Base-by-base conservation (phyloP, 805 yeast genomes). In the Suhomyces xylopsoci region DNA sequence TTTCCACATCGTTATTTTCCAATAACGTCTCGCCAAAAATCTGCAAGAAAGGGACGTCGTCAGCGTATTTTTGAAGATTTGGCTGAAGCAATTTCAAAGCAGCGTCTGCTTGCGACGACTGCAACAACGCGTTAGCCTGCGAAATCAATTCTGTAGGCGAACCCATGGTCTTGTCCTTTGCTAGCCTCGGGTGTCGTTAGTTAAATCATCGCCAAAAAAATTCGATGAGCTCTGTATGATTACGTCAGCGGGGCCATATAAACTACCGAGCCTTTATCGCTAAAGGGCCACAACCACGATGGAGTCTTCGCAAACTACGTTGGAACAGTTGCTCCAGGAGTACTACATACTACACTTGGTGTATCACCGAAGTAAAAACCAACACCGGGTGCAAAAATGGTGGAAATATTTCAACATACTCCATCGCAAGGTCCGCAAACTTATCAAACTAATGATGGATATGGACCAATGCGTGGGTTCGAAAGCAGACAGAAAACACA, bases 1-100 rank as follows among this genome's bases (percentile, higher is more conserved):
- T 77, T 54, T 90, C 96, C 49, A 92, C 81, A 57, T 87, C 83
- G 52, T 94, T 92, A 49, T 77, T 77, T 65, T 94, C 99, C 49
- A 93, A 75, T 51, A 87, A 81, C 3, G 86, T 79, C 66, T 92
- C 97, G 7, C 94, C 96, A 45, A 83, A 78, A 5, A 80, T 59
- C 61, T 85, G 86, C 49, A 85, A 71, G 41, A 84, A 77, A 50
- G 73, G 73, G 1, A 78, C 68, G 32, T 71, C 62, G 47, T 71
- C 71, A n/a, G 70, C 64, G 17, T 67, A 57, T 9, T 56, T 59
- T n/a, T 61, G 57, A 15, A 65, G 55, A 20, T 71, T 68, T 0
- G 77, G 73, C n/a, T 74, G 61, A 32, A 86, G 69, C 15, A 78
- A 56, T 28, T 73, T 72, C 40, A 86, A 67, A 1, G 89, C 86